These are phyloP conservation scores for Aspergillus pseudonomiae DNA, from an alignment of 2,329 filamentous ascomycete genomes.

Conservation along the genomic window DNA sequence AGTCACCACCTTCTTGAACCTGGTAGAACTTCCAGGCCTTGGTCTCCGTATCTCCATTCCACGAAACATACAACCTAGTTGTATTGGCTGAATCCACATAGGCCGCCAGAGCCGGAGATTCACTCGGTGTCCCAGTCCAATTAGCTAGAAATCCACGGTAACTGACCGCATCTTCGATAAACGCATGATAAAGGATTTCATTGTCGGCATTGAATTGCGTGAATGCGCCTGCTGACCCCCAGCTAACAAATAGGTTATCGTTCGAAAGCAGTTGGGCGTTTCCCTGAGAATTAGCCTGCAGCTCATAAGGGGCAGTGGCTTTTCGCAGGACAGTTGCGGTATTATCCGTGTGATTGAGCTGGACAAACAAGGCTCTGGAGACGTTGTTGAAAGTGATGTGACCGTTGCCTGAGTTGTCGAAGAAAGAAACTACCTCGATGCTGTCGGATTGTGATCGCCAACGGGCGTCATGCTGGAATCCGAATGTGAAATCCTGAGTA, in stretches of 20 bases:
- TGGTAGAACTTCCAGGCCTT: conserved; percentile 51
- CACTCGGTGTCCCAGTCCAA: conserved; percentile 39
- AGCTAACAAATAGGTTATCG: conserved; percentile 31
- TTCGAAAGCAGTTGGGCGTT: conserved; percentile 32
- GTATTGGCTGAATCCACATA: conserved; percentile 27
- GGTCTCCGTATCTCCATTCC: conserved; percentile 55
- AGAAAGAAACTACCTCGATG: conserved; percentile 21
- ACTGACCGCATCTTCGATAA: conserved; percentile 37
- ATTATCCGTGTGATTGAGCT: conserved; percentile 12
- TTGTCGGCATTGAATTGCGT: conserved; percentile 31
- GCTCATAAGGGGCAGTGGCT: conserved; percentile 20
- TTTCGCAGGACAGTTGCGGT: conserved; percentile 9
- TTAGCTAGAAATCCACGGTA: conserved; percentile 43
- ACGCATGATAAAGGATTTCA: conserved; percentile 37
- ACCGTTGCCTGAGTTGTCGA: conserved; percentile 40
- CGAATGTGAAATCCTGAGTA: conserved; percentile 43
- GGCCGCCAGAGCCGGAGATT: conserved; percentile 38
- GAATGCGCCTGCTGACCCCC: conserved; percentile 29
- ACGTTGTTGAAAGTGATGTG: conserved; percentile 23
- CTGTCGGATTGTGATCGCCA: conserved; percentile 4
- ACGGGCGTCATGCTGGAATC: conserved; percentile 28
- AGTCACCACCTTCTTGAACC: background rate
- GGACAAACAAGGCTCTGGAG: conserved; percentile 23
- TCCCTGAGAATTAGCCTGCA: conserved; percentile 27
- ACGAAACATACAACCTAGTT: conserved; percentile 54